Percentiles rank a stretch among this genome's conserved stretches.
Evolutionary conservation across 2,329 filamentous ascomycete genomes (phyloP).

Genomic region (Aureobasidium sp.): DNA sequence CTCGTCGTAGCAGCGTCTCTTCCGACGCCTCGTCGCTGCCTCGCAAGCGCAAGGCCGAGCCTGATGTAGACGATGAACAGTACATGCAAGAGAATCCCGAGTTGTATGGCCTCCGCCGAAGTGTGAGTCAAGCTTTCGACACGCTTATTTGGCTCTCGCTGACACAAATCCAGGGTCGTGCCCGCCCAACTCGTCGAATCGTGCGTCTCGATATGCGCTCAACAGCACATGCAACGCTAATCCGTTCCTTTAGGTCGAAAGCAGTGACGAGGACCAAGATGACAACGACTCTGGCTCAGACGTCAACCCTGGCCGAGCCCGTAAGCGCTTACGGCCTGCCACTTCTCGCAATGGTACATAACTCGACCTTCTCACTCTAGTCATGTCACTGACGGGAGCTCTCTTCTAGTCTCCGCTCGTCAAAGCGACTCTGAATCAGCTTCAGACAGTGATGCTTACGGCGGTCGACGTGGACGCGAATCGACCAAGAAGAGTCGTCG

Average conservation of each 20-base stretch:
- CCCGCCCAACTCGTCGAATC: conserved; percentile 55
- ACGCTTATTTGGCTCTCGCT: conserved; percentile 22
- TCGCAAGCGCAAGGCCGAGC: conserved; percentile 68
- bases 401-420: conserved; percentile 25
- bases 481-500: conserved; percentile 67
- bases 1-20: conserved; percentile 56
- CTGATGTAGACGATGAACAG: conserved; percentile 60
- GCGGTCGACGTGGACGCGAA: conserved; percentile 61
- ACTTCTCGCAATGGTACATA: conserved; percentile 51
- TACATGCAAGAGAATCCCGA: conserved; percentile 89
- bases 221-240: conserved; percentile 19
- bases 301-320: conserved; percentile 51
- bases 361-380: conserved; percentile 23
- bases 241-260: conserved; percentile 45
- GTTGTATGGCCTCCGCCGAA: conserved; percentile 87
- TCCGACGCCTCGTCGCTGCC: conserved; percentile 64
- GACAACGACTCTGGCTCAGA: conserved; percentile 66
- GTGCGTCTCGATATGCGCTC: conserved; percentile 35
- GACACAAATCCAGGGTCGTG: conserved; percentile 46
- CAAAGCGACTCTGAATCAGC: conserved; percentile 58
- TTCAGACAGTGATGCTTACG: conserved; percentile 63
- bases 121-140: conserved; percentile 52
- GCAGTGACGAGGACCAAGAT: conserved; percentile 44
- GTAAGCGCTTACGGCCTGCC: conserved; percentile 61
- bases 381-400: conserved; percentile 34